Evolutionary conservation across 345 rosid genomes (phyloP).

Genomic region (thale cress (Arabidopsis thaliana)): TAIR10.1 NC_003076.8:24731501-24732000

Average conservation of each 20-base stretch:
- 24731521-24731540: slow-evolving; percentile 12
- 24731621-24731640: slow-evolving; percentile 42
- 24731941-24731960: not conserved
- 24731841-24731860: not conserved
- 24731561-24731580: slow-evolving; percentile 36
- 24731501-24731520: slow-evolving; percentile 31
- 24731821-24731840: not conserved
- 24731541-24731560: slow-evolving; percentile 46
- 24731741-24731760: slow-evolving; percentile 36
- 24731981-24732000: not conserved
- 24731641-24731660: slow-evolving; percentile 33
- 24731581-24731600: slow-evolving; percentile 16
- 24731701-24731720: slow-evolving; percentile 27
- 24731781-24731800: not conserved
- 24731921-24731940: slow-evolving; percentile 21
- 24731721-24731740: slow-evolving; percentile 27
- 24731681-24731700: not conserved
- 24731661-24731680: slow-evolving; percentile 38
- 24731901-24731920: not conserved
- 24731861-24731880: not conserved
- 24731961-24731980: not conserved
- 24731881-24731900: not conserved
- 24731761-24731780: slow-evolving; percentile 13
- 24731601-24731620: slow-evolving; percentile 22
- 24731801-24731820: not conserved